These are phyloP conservation scores for Gossypium longicalyx DNA, from an alignment of 345 rosid genomes.

Conservation along the genomic window DNA sequence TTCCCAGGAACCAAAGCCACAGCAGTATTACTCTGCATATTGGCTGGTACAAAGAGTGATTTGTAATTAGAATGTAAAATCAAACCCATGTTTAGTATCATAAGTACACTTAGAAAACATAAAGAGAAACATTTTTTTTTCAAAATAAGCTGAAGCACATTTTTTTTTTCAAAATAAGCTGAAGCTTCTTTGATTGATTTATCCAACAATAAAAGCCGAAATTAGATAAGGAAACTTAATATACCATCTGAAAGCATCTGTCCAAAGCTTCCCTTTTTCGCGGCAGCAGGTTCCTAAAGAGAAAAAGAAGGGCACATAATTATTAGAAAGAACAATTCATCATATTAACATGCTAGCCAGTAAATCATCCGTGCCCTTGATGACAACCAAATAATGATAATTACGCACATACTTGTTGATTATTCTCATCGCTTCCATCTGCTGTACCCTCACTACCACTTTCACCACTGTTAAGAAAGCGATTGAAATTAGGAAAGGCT, in stretches of 20 bases:
- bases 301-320: neutral
- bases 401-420: conserved; percentile 51
- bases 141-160: no score
- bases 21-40: conserved; percentile 47
- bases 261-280: conserved; percentile 63
- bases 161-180: neutral
- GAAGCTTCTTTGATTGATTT: neutral
- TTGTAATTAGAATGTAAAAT: conserved; percentile 14
- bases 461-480: conserved; percentile 55
- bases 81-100: neutral
- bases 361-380: neutral
- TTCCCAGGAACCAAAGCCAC: conserved; percentile 59
- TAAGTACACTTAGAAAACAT: neutral
- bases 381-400: neutral
- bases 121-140: neutral
- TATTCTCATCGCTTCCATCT: conserved; percentile 72
- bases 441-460: conserved; percentile 93
- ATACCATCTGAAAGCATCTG: conserved; percentile 90
- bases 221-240: neutral
- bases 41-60: conserved; percentile 42
- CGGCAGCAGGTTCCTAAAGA: conserved; percentile 47
- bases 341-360: neutral
- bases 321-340: neutral
- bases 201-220: neutral
- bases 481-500: conserved; percentile 19